Evolutionary conservation across 116 monocot genomes (phyloP).

Genomic region (Papilionanthe hybrid): DNA sequence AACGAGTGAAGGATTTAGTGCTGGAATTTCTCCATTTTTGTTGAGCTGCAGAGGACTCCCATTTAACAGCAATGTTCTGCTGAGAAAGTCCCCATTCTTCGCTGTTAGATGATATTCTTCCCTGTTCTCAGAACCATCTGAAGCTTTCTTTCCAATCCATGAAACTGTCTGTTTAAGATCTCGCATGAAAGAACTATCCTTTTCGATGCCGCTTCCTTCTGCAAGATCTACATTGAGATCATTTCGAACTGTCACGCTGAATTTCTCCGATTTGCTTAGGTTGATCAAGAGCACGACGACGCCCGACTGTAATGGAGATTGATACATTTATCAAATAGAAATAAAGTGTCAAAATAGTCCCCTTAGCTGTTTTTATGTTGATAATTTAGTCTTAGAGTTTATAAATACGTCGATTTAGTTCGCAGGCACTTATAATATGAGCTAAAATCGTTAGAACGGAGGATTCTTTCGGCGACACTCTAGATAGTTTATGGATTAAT

Average conservation of each 20-base stretch:
- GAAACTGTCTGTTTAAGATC: constrained; percentile 33
- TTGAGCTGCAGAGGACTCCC: constrained; percentile 46
- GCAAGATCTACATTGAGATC: constrained; percentile 36
- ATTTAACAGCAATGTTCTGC: constrained; percentile 49
- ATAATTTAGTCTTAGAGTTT: no score
- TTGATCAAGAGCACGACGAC: constrained; percentile 65
- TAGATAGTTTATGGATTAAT: no score
- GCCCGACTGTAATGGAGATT: constrained; percentile 32
- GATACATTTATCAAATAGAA: no score
- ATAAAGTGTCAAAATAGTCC: no score
- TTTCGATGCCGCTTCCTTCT: constrained; percentile 3
- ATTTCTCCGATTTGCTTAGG: constrained; percentile 34
- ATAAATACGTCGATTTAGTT: no score
- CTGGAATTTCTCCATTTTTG: constrained; percentile 31
- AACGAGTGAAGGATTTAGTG: constrained; percentile 26
- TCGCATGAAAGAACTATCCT: constrained; percentile 24
- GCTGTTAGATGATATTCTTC: constrained; percentile 70
- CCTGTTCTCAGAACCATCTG: constrained; percentile 17
- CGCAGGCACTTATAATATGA: no score
- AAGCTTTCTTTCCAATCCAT: constrained; percentile 39
- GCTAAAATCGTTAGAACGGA: no score
- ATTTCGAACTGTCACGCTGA: constrained; percentile 42
- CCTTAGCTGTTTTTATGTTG: no score
- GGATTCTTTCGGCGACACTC: no score
- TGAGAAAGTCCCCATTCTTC: constrained; percentile 31